These are phyloP conservation scores for Venturiaceae sp. DNA, from an alignment of 2,329 filamentous ascomycete genomes.

Conservation along the genomic window DNA sequence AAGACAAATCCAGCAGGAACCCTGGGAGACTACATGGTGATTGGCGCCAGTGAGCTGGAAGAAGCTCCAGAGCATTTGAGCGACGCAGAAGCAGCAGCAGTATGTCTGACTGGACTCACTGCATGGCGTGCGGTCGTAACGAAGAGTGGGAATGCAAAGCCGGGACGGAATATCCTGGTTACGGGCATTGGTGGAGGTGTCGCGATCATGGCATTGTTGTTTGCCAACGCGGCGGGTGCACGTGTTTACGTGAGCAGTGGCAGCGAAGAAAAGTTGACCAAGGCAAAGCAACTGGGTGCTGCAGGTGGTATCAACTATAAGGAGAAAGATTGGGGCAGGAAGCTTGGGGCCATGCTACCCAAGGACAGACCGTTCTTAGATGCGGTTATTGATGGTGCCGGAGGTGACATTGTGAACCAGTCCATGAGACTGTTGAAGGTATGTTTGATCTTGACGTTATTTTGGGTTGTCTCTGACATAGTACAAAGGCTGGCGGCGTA, in stretches of 20 bases:
- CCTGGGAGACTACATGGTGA: constrained; percentile 60
- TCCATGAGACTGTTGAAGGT: constrained; percentile 59
- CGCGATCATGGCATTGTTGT: constrained; percentile 70
- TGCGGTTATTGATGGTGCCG: constrained; percentile 82
- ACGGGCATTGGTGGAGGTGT: constrained; percentile 93
- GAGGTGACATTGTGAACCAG: constrained; percentile 70
- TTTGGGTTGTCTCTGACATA: not conserved
- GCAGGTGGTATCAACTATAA: constrained; percentile 76
- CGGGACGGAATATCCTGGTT: constrained; percentile 67
- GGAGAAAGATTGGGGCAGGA: constrained; percentile 70
- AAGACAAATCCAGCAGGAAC: constrained; percentile 57
- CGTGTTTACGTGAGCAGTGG: constrained; percentile 77
- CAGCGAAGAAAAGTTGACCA: constrained; percentile 63
- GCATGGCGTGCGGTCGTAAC: constrained; percentile 78
- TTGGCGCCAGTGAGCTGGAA: constrained; percentile 66
- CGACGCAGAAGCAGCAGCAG: constrained; percentile 66
- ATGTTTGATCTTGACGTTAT: not conserved
- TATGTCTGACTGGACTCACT: constrained; percentile 79
- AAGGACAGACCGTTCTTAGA: constrained; percentile 61
- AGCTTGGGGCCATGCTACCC: constrained; percentile 53
- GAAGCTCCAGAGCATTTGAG: constrained; percentile 63
- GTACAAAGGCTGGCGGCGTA: constrained; percentile 57
- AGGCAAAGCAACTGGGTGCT: constrained; percentile 64
- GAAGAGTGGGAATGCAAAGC: constrained; percentile 57
- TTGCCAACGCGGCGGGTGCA: constrained; percentile 64